Conservation (phyloP, 805 yeast species). For the Saccharomycopsis malanga region DNA sequence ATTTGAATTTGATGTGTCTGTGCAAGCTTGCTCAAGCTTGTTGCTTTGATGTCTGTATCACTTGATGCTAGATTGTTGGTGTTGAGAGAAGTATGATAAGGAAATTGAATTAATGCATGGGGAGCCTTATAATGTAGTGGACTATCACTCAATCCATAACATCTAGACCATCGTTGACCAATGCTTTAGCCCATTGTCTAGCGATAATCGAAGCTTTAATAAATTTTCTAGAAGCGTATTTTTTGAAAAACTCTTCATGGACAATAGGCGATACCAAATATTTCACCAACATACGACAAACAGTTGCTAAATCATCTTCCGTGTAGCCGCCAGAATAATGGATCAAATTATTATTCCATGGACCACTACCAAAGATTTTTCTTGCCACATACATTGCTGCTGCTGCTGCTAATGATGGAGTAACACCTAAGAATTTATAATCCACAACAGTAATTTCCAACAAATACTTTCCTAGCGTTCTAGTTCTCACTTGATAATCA, state of each 20-base stretch:
- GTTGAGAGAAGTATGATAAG: too few species aligned
- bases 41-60: too few species aligned
- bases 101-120: too few species aligned
- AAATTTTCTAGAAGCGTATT: constrained; percentile 83
- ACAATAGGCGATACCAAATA: constrained; percentile 74
- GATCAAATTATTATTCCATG: constrained; percentile 81
- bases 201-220: constrained; percentile 79
- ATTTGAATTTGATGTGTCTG: too few species aligned
- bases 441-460: constrained; percentile 74
- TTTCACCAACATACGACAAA: constrained; percentile 66
- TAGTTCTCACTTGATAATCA: constrained; percentile 74
- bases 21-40: too few species aligned
- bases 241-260: constrained; percentile 89
- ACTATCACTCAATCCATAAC: not conserved
- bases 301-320: constrained; percentile 62
- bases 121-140: too few species aligned
- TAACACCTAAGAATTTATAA: constrained; percentile 60
- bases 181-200: constrained; percentile 74
- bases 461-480: constrained; percentile 80
- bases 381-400: constrained; percentile 82
- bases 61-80: too few species aligned
- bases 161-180: constrained; percentile 29
- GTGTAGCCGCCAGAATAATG: constrained; percentile 90
- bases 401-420: constrained; percentile 79
- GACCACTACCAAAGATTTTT: constrained; percentile 56